Evolutionary conservation across 257 asterid species (phyloP), one percentile per base, ranked within the genome.

Genomic region (Thymus mandschuricus): DNA sequence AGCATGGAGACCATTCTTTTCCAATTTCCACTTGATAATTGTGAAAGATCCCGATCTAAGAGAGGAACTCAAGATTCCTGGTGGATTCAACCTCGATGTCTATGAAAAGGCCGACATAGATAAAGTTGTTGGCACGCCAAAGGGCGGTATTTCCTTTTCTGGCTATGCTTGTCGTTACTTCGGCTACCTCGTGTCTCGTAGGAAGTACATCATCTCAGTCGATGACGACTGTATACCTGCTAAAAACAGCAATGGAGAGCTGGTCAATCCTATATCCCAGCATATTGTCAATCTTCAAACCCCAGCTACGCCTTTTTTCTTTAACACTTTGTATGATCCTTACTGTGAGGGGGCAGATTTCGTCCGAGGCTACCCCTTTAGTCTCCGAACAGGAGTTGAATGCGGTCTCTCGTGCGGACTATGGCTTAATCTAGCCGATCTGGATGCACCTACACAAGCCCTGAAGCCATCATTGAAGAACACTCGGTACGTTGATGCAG

Each of bases 281-380:
- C 98, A 93, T 71, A 81, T 93, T 50, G 67, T 71, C 77, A 93
- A 93, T 75, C 96, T 93, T 31, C 54, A 78, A 0, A 85, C 88
- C 61, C 98, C 98, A 8, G 98, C 98, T 57, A 90, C 98, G 3
- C 98, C 98, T 3, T 93, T 88, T 81, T 92, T 92, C 96, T 92
- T 92, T 59, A 92, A 89, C 70, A 92, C 98, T 3, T 88, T 92
- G 15, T 92, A 92, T 49, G 98, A 89, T 71, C 98, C 98, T 50
- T 92, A 43, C 60, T 75, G 88, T 30, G 73, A 92, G 73, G 98
- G 98, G 49, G 41, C 96, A 2, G 97, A 93, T 80, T 93, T 93
- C 72, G 98, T 90, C 60, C 90, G 98, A 33, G 98, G 98, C 40
- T 93, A 93, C 73, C 98, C 98, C 2, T 93, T 93, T 77, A 93